Conservation (phyloP, 2,329 filamentous ascomycete species). For the Xylaria sp. region DNA sequence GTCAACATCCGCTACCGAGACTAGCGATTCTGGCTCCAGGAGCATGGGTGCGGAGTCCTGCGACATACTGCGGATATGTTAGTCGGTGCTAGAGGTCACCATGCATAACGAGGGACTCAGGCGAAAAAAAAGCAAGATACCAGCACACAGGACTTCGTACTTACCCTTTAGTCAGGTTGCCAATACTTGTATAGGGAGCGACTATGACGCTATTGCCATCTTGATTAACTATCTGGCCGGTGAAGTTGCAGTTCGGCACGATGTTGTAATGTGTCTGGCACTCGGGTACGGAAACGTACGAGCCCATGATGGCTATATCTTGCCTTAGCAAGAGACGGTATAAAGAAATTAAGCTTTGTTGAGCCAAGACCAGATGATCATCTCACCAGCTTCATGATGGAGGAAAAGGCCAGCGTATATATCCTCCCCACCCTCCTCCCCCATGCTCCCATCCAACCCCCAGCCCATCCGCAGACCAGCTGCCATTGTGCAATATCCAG, state of each 20-base stretch:
- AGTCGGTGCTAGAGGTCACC: background rate
- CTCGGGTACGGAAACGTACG: slow-evolving; percentile 24
- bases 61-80: background rate
- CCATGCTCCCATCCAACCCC: background rate
- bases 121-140: background rate
- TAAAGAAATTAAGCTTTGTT: background rate
- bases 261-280: slow-evolving; percentile 24
- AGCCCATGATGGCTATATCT: slow-evolving; percentile 22
- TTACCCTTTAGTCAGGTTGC: slow-evolving; percentile 39
- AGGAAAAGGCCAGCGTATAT: background rate
- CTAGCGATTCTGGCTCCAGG: background rate
- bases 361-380: background rate
- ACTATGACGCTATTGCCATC: background rate
- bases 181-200: slow-evolving; percentile 17
- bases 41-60: background rate
- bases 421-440: no score
- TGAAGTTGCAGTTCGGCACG: slow-evolving; percentile 19
- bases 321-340: background rate
- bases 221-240: background rate
- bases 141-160: background rate
- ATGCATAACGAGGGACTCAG: background rate
- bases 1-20: background rate
- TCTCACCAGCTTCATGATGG: background rate
- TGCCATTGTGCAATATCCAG: background rate
- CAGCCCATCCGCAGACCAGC: background rate